These are phyloP conservation scores for Rheum nobile DNA, from an alignment of 148 eudicot species.

Conservation along the genomic window DNA sequence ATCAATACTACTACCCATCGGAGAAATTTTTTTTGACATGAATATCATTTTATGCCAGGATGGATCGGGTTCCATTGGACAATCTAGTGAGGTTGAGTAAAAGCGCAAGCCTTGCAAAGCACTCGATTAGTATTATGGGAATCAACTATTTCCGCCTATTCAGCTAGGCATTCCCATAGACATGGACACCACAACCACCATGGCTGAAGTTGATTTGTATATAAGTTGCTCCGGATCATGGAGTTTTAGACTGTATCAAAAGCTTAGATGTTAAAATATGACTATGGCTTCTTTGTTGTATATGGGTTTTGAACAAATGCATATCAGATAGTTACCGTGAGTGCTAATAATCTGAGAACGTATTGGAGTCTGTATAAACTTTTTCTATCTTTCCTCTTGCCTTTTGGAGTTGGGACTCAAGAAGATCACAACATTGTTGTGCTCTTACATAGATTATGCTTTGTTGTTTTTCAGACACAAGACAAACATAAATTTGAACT, in stretches of 20 bases:
- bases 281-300: not conserved
- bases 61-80: constrained; percentile 78
- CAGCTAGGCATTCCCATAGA: constrained; percentile 25
- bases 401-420: not conserved
- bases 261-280: not conserved
- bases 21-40: not conserved
- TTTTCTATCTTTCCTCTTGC: not conserved
- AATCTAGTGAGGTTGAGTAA: constrained; percentile 47
- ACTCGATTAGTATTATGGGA: constrained; percentile 37
- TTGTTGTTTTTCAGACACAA: not conserved
- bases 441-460: not conserved
- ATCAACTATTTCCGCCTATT: constrained; percentile 48
- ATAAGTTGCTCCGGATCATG: not conserved
- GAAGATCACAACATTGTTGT: not conserved
- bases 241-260: not conserved
- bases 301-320: not conserved
- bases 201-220: not conserved
- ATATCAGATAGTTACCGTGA: not conserved
- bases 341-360: not conserved
- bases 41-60: constrained; percentile 23
- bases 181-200: constrained; percentile 15
- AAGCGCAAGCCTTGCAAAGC: constrained; percentile 42
- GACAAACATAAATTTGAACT: too few species aligned
- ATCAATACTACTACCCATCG: not conserved
- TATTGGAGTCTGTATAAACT: not conserved